Percentiles rank a stretch among this genome's conserved stretches.
phyloP scores from a whole-genome alignment of 1,284 basidiomycete genomes.

The Ganoderma sp. region DNA sequence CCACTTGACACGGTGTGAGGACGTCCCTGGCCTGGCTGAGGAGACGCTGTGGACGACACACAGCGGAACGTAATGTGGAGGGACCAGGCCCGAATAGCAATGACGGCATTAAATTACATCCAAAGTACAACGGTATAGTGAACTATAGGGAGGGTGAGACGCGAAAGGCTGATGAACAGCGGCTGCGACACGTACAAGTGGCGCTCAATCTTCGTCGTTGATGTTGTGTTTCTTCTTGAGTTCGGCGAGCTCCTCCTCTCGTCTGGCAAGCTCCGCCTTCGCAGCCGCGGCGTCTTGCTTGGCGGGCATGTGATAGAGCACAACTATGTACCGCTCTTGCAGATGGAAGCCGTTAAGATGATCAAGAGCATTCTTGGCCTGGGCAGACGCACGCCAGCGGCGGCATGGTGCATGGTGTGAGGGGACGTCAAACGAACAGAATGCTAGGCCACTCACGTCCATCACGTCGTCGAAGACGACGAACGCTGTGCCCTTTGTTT shows the following conservation, averaged over 20 bases:
- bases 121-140: constrained; percentile 18
- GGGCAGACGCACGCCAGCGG: background rate
- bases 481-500: constrained; percentile 96
- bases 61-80: background rate
- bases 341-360: constrained; percentile 98
- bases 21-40: background rate
- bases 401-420: constrained; percentile 17
- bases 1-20: background rate
- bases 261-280: constrained; percentile 89
- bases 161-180: background rate
- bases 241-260: constrained; percentile 89
- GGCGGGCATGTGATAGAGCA: constrained; percentile 96
- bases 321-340: constrained; percentile 97
- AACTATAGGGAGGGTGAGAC: constrained; percentile 6
- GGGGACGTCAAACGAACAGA: constrained; percentile 23
- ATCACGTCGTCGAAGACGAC: constrained; percentile 91
- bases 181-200: constrained; percentile 17
- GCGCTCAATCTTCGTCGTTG: constrained; percentile 63
- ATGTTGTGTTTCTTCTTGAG: constrained; percentile 89
- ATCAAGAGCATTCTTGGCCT: constrained; percentile 96
- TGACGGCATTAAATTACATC: constrained; percentile 21
- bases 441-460: constrained; percentile 65
- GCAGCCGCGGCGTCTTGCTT: constrained; percentile 92
- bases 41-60: background rate
- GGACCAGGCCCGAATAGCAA: constrained; percentile 7